phyloP scores from a whole-genome alignment of 768 basidiomycete species.

The Termitomyces sp. region DNA sequence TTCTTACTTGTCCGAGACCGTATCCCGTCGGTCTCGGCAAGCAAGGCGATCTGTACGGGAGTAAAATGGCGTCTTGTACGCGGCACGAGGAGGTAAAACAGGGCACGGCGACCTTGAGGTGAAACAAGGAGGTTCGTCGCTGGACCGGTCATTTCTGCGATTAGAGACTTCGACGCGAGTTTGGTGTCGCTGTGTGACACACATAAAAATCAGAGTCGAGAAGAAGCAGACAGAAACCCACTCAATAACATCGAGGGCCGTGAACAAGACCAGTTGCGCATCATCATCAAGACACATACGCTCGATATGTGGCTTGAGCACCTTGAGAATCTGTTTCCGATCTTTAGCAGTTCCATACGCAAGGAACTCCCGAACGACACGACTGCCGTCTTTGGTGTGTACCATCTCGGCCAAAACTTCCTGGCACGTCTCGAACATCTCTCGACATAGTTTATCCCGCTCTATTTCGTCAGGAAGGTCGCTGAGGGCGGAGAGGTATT shows the following conservation, averaged over 20 bases:
- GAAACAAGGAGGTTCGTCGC: slow-evolving; percentile 54
- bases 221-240: slow-evolving; percentile 30
- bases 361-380: slow-evolving; percentile 81
- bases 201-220: background rate
- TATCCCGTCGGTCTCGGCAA: slow-evolving; percentile 71
- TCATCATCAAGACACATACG: slow-evolving; percentile 88
- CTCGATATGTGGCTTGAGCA: slow-evolving; percentile 84
- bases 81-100: slow-evolving; percentile 81
- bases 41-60: slow-evolving; percentile 65
- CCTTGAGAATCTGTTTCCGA: slow-evolving; percentile 87
- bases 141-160: slow-evolving; percentile 61
- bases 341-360: slow-evolving; percentile 88
- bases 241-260: slow-evolving; percentile 89
- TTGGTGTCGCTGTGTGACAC: slow-evolving; percentile 76
- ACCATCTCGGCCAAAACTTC: slow-evolving; percentile 90
- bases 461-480: slow-evolving; percentile 58
- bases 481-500: slow-evolving; percentile 69
- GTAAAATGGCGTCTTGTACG: slow-evolving; percentile 86
- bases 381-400: slow-evolving; percentile 89
- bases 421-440: slow-evolving; percentile 84
- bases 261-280: slow-evolving; percentile 87
- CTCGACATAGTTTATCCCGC: slow-evolving; percentile 68
- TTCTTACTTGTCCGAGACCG: slow-evolving; percentile 85
- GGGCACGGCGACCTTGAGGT: slow-evolving; percentile 75
- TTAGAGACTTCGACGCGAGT: slow-evolving; percentile 74